Conservation (phyloP, 1,139 yeast species). For the Nakaseomyces bracarensis region DNA sequence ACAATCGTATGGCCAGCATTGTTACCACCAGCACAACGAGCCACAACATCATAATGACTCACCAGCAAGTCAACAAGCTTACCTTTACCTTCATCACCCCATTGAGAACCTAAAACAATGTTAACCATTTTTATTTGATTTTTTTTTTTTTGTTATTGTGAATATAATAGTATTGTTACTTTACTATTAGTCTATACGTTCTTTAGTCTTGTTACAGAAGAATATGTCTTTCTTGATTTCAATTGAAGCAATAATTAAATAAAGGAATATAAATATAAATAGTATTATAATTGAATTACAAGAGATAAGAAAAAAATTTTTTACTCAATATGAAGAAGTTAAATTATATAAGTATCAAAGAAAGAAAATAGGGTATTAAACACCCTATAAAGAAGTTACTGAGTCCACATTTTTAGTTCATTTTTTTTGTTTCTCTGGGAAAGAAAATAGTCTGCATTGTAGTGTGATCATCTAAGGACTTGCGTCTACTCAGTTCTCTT, state of each 20-base stretch:
- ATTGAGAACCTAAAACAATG: slow-evolving; percentile 94
- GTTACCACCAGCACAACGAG: slow-evolving; percentile 98
- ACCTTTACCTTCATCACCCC: slow-evolving; percentile 99
- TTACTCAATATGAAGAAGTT: no score
- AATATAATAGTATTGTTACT: neutral
- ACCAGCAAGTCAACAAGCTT: slow-evolving; percentile 90
- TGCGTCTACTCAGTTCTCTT: no score
- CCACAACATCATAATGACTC: slow-evolving; percentile 91
- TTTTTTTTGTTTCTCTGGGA: no score
- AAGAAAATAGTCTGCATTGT: no score
- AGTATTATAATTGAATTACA: no score
- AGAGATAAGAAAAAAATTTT: no score
- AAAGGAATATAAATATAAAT: no score
- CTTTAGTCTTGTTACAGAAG: neutral
- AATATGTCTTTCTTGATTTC: neutral
- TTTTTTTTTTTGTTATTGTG: neutral
- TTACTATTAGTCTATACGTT: neutral
- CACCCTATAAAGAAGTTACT: no score
- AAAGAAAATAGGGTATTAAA: no score
- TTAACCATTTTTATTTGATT: slow-evolving; percentile 32
- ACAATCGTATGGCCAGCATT: slow-evolving; percentile 99
- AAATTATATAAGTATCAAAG: no score
- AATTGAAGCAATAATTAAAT: neutral
- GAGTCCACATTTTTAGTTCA: no score
- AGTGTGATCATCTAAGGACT: no score